phyloP scores from a whole-genome alignment of 1,139 yeast genomes.

The Keqinozyma sinolaborantium region DNA sequence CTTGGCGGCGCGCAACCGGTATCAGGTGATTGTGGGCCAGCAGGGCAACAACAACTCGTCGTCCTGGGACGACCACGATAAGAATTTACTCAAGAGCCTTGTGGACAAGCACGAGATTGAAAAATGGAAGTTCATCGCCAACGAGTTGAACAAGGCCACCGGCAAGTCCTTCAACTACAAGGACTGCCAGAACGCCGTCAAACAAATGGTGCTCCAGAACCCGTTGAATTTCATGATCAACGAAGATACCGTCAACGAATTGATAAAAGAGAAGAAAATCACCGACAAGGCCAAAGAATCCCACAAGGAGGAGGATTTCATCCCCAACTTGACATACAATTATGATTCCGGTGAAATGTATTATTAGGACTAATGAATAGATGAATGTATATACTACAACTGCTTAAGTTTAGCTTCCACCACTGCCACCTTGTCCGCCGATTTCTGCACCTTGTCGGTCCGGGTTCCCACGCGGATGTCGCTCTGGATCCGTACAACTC shows the following conservation, averaged over 20 bases:
- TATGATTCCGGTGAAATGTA: background rate
- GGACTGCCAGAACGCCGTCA: constrained; percentile 55
- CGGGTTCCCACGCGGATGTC: constrained; percentile 85
- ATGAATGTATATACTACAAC: constrained; percentile 2
- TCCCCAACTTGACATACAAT: background rate
- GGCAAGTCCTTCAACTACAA: constrained; percentile 50
- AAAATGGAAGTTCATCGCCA: constrained; percentile 64
- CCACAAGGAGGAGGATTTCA: constrained; percentile 4
- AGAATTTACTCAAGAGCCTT: constrained; percentile 44
- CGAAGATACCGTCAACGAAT: constrained; percentile 39
- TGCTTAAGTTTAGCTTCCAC: constrained; percentile 51
- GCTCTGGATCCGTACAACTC: constrained; percentile 75
- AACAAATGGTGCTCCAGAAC: constrained; percentile 50
- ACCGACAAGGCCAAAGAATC: constrained; percentile 32
- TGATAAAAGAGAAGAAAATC: constrained; percentile 33
- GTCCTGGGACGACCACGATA: constrained; percentile 61
- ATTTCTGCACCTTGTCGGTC: constrained; percentile 63
- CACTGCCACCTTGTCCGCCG: constrained; percentile 61
- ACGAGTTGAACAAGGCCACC: constrained; percentile 59
- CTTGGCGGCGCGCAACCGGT: constrained; percentile 72
- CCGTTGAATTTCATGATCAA: constrained; percentile 59
- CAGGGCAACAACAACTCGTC: constrained; percentile 72
- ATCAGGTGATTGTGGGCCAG: constrained; percentile 79
- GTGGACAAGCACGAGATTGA: constrained; percentile 70
- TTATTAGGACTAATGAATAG: constrained; percentile 10